Base-by-base conservation (phyloP, 306 rosid genomes). In the Cercis canadensis region DNA sequence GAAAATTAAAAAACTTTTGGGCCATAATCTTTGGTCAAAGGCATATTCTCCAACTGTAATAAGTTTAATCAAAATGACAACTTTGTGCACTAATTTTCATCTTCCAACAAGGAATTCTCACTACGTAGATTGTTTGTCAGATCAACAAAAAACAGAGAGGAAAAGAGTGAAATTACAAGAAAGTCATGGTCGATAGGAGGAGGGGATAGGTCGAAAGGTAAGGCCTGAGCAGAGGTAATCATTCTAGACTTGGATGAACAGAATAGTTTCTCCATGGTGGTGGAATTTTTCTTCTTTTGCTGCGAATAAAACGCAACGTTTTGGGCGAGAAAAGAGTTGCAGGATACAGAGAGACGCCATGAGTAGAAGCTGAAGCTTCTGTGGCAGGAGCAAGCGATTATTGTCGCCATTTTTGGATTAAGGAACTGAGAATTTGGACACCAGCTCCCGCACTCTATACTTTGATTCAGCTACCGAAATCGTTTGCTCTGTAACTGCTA, bases 181-280 rank as follows among this genome's bases (percentile, higher is more conserved):
- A 93, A 80, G 70, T 93, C 96, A 64, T 87, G 97, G 69, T 88
- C 96, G 68, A 93, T 93, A 5, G 98, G 94, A 57, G 97, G 98
- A 62, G 98, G 97, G 6, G 92, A 87, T 73, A 90, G 89, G 58
- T 90, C 90, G 77, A 82, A 92, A 55, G 92, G 77, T 59, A 77
- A 75, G 62, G 86, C 75, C 3, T 41, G 58, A 53, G 65, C 12
- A 16, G 54, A 63, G 15, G 49, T 8, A 10, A 43, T 12, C 13
- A 8, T 43, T 43, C 11, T 11, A 9, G 0, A 11, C 49, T 74
- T 31, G 55, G 81, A 82, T 34, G 33, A 65, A 1, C 63, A 47
- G 0, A 56, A 54, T 40, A 14, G 69, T 18, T 52, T 60, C 5
- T 36, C 12, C 41, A 15, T 1, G 63, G 16, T 0, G 40, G 5